phyloP scores from a whole-genome alignment of 2,329 filamentous ascomycete genomes.

The Colletotrichum orchidophilum region DNA sequence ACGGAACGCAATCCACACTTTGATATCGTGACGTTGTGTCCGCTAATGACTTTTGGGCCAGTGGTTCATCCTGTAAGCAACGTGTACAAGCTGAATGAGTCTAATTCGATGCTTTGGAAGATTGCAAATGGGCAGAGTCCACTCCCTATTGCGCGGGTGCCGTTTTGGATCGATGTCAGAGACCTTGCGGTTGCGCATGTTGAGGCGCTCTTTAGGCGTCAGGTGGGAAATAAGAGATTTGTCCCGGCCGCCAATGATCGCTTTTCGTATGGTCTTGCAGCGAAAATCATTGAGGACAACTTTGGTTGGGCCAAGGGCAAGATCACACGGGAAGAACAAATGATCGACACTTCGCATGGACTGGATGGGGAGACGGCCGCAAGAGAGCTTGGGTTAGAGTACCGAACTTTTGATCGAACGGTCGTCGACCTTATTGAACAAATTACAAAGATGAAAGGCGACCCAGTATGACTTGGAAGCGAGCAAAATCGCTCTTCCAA shows the following conservation, averaged over 20 bases:
- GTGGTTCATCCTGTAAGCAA: conserved; percentile 48
- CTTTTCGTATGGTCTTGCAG: conserved; percentile 57
- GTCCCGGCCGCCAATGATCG: conserved; percentile 50
- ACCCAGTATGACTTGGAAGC: not conserved
- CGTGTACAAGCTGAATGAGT: conserved; percentile 51
- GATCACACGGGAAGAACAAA: conserved; percentile 45
- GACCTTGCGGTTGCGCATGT: conserved; percentile 56
- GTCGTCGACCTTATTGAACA: conserved; percentile 46
- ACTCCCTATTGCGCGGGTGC: conserved; percentile 49
- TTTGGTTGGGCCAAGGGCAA: conserved; percentile 48
- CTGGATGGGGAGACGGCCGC: conserved; percentile 53
- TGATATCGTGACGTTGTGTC: conserved; percentile 55
- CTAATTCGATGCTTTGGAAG: conserved; percentile 52
- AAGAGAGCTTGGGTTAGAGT: conserved; percentile 50
- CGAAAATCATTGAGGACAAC: conserved; percentile 50
- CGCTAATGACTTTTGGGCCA: conserved; percentile 56
- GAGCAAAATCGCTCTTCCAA: rapidly evolving
- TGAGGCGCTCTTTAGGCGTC: conserved; percentile 48
- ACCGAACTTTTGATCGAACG: conserved; percentile 46
- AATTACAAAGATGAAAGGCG: conserved; percentile 36
- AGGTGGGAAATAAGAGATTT: conserved; percentile 51
- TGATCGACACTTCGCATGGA: conserved; percentile 48
- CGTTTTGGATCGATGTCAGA: conserved; percentile 57
- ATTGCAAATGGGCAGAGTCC: conserved; percentile 47
- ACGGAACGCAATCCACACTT: conserved; percentile 46